Conservation (phyloP, 371 early-diverging fungal genomes). For the Cokeromyces recurvatus region DNA sequence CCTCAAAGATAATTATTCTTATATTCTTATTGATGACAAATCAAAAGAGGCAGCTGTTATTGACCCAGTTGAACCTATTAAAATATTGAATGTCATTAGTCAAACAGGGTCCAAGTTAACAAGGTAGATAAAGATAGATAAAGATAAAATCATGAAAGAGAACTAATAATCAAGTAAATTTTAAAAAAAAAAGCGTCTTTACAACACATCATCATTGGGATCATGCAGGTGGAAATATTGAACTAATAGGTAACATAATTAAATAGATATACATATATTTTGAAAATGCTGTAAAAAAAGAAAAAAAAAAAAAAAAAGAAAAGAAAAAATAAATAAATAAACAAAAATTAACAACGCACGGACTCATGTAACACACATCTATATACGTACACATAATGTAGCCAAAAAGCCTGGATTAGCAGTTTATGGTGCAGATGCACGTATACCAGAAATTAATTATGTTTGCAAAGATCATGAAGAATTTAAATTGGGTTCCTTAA, state of each 20-base stretch:
- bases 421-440: slow-evolving; percentile 84
- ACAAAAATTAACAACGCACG: too few species aligned
- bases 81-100: slow-evolving; percentile 40
- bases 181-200: not conserved
- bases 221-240: slow-evolving; percentile 78
- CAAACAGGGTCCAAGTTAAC: slow-evolving; percentile 50
- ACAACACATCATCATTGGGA: slow-evolving; percentile 58
- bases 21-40: slow-evolving; percentile 68
- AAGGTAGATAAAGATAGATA: slow-evolving; percentile 21
- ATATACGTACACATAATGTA: too few species aligned
- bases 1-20: slow-evolving; percentile 78
- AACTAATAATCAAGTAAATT: too few species aligned
- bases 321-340: too few species aligned
- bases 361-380: slow-evolving; percentile 23
- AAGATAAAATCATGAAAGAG: too few species aligned
- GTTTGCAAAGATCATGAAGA: slow-evolving; percentile 71
- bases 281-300: too few species aligned
- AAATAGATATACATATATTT: too few species aligned
- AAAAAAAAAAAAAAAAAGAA: too few species aligned
- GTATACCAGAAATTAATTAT: slow-evolving; percentile 81
- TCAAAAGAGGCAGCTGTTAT: slow-evolving; percentile 55
- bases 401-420: slow-evolving; percentile 63
- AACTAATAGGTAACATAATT: slow-evolving; percentile 23
- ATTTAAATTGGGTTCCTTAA: slow-evolving; percentile 71
- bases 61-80: slow-evolving; percentile 58